Evolutionary conservation across 148 eudicot genomes (phyloP).

Genomic region (Dysphania ambrosioides): DNA sequence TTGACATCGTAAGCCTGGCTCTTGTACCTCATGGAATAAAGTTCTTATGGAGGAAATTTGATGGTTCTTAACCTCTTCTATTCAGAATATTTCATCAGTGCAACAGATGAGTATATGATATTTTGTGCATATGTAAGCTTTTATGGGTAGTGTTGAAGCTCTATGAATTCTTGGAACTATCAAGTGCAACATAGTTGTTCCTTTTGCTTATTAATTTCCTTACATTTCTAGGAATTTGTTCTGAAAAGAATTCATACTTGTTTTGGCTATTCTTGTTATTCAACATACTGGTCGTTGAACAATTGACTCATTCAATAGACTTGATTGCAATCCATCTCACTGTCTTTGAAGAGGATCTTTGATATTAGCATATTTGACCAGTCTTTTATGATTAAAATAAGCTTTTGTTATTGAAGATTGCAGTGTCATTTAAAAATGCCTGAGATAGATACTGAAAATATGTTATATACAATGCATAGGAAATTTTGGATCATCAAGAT

Average conservation of each 20-base stretch:
- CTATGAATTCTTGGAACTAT: too few relatives aligned
- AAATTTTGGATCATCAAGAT: conserved; percentile 30
- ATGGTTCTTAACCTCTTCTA: too few relatives aligned
- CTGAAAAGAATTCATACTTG: too few relatives aligned
- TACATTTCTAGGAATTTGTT: too few relatives aligned
- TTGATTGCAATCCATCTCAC: background rate
- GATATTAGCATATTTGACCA: background rate
- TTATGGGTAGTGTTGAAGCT: too few relatives aligned
- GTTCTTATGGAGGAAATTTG: too few relatives aligned
- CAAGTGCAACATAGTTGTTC: too few relatives aligned
- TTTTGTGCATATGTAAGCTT: background rate
- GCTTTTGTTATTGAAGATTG: background rate
- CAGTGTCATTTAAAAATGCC: background rate
- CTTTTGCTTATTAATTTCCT: too few relatives aligned
- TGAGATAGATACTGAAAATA: conserved; percentile 9
- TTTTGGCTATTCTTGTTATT: too few relatives aligned
- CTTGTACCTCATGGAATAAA: too few relatives aligned
- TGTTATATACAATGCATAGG: conserved; percentile 7
- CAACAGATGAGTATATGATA: background rate
- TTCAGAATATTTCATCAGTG: background rate
- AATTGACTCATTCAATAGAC: background rate
- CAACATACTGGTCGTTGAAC: background rate
- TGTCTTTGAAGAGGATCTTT: background rate
- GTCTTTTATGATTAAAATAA: background rate
- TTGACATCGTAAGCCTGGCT: too few relatives aligned